Base-by-base conservation (phyloP, 2,329 filamentous ascomycete species). In the Diaporthe citri region DNA sequence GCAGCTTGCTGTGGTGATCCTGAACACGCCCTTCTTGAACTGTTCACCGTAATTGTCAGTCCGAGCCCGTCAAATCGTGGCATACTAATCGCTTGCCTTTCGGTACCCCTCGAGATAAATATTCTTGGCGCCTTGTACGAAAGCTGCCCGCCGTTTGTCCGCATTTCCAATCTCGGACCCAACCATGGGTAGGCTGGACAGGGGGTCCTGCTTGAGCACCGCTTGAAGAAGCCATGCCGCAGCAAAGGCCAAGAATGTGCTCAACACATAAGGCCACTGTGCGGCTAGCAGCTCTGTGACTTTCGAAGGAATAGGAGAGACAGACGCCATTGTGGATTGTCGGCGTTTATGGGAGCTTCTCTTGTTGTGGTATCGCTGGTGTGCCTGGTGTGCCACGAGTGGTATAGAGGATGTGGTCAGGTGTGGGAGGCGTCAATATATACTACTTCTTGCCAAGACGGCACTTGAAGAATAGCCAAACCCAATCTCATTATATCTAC, bases 91-190 rank as follows among this genome's bases (percentile, higher is more conserved):
- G 15, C 28, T 51, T 66, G 79, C 81, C 78, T 82, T 83, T 2
- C 76, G 75, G 71, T 83, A 83, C 7, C 82, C 82, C 2, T 80
- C 76, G 2, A 71, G 17, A 51, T 83, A 83, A 4, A 83, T 48
- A 1, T 77, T 75, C 20, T 71, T 78, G 0, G 79, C 80, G 7
- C 72, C 72, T 15, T n/a, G 52, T 22, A 82, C 64, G 39, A 78
- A 83, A 0, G 77, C 79, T 72, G 78, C 75, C 13, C 80, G 74
- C 28, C 80, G 74, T 52, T 81, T 82, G 43, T 81, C 78, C 2
- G 78, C 72, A 13, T 78, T 78, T 28, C 78, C 79, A 3, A 81
- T 74, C 6, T 82, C 80, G n/a, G 75, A 43, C 1, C 80, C 80
- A 0, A 78, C 76, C 13, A 82, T 69, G 1, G 82, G 82, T 4